These are phyloP conservation scores for Yamadazyma pseudoaaseri DNA, from an alignment of 1,139 yeast genomes.

Conservation along the genomic window DNA sequence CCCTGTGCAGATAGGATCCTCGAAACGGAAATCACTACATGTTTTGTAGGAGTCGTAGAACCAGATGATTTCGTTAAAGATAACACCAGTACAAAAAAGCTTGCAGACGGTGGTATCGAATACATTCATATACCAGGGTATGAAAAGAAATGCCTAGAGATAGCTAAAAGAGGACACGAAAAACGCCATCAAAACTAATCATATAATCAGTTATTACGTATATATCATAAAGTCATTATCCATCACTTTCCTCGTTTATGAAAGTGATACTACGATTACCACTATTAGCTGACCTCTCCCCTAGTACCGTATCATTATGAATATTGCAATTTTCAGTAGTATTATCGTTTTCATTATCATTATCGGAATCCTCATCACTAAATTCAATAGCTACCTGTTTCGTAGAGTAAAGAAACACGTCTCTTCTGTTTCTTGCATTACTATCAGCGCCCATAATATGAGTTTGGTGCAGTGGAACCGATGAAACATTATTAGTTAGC, in stretches of 20 bases:
- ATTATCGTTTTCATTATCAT: conserved; percentile 19
- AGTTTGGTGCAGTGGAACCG: not conserved
- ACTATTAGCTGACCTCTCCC: no score
- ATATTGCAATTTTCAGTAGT: no score
- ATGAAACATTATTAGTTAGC: not conserved
- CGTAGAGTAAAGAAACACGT: conserved; percentile 57
- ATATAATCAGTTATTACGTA: no score
- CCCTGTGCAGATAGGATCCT: conserved; percentile 87
- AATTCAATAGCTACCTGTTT: conserved; percentile 50
- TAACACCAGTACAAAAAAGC: conserved; percentile 60
- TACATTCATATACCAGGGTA: conserved; percentile 84
- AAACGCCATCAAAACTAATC: conserved; percentile 14
- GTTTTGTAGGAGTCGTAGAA: conserved; percentile 90
- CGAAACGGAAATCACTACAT: conserved; percentile 56
- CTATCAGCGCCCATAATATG: conserved; percentile 4
- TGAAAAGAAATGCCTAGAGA: conserved; percentile 66
- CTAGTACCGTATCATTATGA: no score
- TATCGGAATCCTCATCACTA: conserved; percentile 16
- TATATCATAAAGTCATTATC: conserved; percentile 2
- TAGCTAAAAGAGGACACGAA: conserved; percentile 78
- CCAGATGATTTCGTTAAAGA: conserved; percentile 85
- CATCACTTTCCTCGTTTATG: no score
- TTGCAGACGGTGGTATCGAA: conserved; percentile 57
- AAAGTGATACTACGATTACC: not conserved
- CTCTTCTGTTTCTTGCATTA: conserved; percentile 27